Base-by-base conservation (phyloP, 2,329 filamentous ascomycete species). In the Drechslerella dactyloides region DNA sequence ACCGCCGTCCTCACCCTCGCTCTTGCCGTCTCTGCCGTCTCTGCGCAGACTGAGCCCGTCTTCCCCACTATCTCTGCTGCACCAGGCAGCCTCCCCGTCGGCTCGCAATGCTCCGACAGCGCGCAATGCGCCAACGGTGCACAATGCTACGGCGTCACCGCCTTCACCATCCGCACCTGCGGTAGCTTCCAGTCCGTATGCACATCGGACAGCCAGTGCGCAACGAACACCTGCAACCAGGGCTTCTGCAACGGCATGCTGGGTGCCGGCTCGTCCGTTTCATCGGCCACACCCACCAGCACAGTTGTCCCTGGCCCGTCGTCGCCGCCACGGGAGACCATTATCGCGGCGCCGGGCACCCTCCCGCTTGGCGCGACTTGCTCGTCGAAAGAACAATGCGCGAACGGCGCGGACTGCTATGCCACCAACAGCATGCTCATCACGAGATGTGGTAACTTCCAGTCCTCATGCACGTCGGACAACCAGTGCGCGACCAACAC, bases 1-100 rank as follows among this genome's bases (percentile, higher is more conserved):
- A 27, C 58, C 46, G 55, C 66, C 13, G 11, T 70, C 21, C 33
- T 64, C 33, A n/a, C 44, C 10, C 54, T 70, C 40, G 66, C 66
- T 3, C 54, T 59, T 2, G 37, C 54, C 4, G 6, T 70, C 37
- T 44, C 40, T 13, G 40, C 40, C 3, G 40, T 5, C 40, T 17
- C 40, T 13, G 11, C 40, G 13, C 13, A 15, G 17, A 44, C 40
- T 15, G 40, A 4, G 3, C 40, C 40, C 3, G 5, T 13, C 4
- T 13, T 6, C 3, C 40, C 40, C 11, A 6, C 40, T 4, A 17
- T 44, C 40, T 15, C 40, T 13, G 40, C 40, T 13, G 40, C 40
- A 15, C 40, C 40, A 17, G 40, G 40, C 11, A 6, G 5, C 40
- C 40, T 44, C 40, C 40, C 44, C n/a, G 15, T 48, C 44, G 44